Base-by-base conservation (phyloP, 2,329 filamentous ascomycete genomes). In the Ceratocystis cubensis region DNA sequence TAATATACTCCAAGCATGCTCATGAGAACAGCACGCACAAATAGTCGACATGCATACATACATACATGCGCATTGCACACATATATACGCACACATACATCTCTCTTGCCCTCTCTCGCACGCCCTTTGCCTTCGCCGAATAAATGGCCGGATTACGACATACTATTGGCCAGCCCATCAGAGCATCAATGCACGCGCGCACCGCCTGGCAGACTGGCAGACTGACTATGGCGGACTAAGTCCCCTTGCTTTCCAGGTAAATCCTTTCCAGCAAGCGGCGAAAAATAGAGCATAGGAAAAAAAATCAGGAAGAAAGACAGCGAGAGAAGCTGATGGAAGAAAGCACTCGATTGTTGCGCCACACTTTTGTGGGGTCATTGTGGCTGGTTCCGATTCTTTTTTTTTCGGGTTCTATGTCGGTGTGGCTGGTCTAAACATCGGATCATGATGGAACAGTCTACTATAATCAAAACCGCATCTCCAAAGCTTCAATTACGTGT, bases 141-240 rank as follows among this genome's bases (percentile, higher is more conserved):
- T 65, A 65, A 65, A 65, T 61, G 64, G 64, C 64, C 64, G 64
- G 41, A 61, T 57, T 28, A 10, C 53, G 20, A 15, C 25, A 57
- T 57, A 7, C 53, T 15, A 57, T 57, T 57, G 53, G 53, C 53
- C 53, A 57, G 53, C 7, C 8, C 37, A 30, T 30, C 53, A 57
- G 22, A 57, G 53, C 53, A 57, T 57, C 53, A 57, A 57, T 57
- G 53, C 53, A 57, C 53, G 6, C 22, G 37, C 22, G 37, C 37
- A 41, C 37, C 3, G 37, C 37, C 37, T 41, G 37, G 37, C 37
- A 13, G 37, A 41, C 10, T 13, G 37, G 37, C 37, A 41, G 37
- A 41, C 37, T 41, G 37, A 41, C 37, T 41, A 33, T 33, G 37
- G 37, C 10, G 10, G 37, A 41, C 37, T 41, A 41, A 41, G 37